Base-by-base conservation (phyloP, 345 rosid genomes). In the Carallia brachiata region DNA sequence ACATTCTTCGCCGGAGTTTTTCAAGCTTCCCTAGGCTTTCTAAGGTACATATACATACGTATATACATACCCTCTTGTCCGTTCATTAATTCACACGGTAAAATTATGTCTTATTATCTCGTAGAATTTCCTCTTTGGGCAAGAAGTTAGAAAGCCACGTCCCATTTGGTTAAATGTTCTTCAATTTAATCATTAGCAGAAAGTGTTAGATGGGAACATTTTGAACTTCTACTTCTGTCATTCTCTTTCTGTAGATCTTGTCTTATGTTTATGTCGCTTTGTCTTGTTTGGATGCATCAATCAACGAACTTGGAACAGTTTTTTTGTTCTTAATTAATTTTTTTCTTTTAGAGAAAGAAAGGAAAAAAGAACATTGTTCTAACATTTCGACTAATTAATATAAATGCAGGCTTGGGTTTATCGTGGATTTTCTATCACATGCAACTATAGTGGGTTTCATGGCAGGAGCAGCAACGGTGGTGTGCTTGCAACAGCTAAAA, bases 401-500 rank as follows among this genome's bases (percentile, higher is more conserved):
- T 13, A 44, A 12, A 4, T 44, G 78, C 83, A 94, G 99, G 79
- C 87, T 96, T 28, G 99, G 98, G 57, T 90, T 96, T 67, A 74
- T 96, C 19, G 97, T 96, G 90, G 99, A 90, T 67, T 88, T 96
- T 77, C 75, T 96, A 58, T 96, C 99, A 73, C 98, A 96, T 80
- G 97, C 98, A 77, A 88, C 98, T 30, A 90, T 95, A 84, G 92
- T 95, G 62, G 99, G 99, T 31, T 96, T 96, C 80, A 92, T 90
- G 99, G 96, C 84, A 48, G 99, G 99, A 73, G 99, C 99, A 71
- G 99, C 99, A 17, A 90, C 97, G 6, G 95, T 96, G 30, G 99
- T 96, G 37, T 87, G 90, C 62, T 84, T 96, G 52, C 99, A 96
- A 70, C 99, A 96, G 79, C 89, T 96, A 1, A 96, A 92, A 73